phyloP scores from a whole-genome alignment of 495 filamentous ascomycete species.

The Cenococcum geophilum region DNA sequence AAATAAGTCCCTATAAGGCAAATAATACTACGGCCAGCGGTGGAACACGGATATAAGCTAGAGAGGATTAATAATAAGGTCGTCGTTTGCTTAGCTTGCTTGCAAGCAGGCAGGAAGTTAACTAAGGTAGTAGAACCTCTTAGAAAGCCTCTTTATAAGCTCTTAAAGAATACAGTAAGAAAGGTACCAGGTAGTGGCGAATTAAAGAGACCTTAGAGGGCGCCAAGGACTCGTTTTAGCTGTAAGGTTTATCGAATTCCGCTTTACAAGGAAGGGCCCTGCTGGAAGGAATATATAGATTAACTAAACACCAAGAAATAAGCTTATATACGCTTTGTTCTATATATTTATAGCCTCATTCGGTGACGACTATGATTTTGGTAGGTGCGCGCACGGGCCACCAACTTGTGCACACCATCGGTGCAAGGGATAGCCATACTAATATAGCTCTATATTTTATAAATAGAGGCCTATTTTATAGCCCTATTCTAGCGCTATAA shows the following conservation, averaged over 20 bases:
- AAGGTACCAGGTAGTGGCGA: background rate
- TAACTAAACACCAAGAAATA: background rate
- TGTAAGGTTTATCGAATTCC: background rate
- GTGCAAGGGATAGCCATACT: background rate
- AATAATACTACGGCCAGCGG: background rate
- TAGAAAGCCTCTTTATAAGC: background rate
- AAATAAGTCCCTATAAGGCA: background rate
- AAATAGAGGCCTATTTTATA: no score
- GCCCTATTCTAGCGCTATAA: no score
- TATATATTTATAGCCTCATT: background rate
- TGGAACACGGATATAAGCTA: no score
- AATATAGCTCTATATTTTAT: no score
- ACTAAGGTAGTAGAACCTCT: background rate
- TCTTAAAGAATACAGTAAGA: background rate
- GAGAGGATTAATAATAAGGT: background rate
- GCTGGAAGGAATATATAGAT: background rate
- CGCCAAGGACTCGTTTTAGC: background rate
- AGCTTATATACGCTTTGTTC: background rate
- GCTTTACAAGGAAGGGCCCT: background rate
- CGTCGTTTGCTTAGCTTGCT: background rate
- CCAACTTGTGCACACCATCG: background rate
- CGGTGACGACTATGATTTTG: background rate
- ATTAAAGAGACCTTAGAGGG: background rate
- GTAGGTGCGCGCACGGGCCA: background rate
- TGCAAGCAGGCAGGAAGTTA: background rate